A percentile compares a stretch with the other conserved stretches of the same genome.
These are phyloP conservation scores for Cetradonia linearis DNA, from an alignment of 495 filamentous ascomycete genomes.

Conservation along the genomic window DNA sequence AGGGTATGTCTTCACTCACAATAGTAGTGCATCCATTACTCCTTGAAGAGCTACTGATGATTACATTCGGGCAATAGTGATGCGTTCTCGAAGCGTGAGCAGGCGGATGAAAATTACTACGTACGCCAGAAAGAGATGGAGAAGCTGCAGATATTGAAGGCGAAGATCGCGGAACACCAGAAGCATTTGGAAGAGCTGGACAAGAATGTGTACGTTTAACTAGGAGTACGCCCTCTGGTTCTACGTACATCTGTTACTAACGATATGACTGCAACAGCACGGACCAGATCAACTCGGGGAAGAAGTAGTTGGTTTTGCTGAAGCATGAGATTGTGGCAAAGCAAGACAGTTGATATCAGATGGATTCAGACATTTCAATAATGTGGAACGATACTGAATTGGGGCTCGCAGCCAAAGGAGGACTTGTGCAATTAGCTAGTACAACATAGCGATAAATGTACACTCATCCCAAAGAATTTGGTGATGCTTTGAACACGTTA, in stretches of 20 bases:
- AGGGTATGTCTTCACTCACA: conserved; percentile 27
- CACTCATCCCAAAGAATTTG: not conserved
- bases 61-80: conserved; percentile 44
- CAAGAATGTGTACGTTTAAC: conserved; percentile 61
- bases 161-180: conserved; percentile 70
- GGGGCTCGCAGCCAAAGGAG: not conserved
- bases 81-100: conserved; percentile 82
- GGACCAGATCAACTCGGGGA: conserved; percentile 1
- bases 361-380: no score
- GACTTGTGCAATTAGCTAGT: conserved; percentile 1
- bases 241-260: not conserved
- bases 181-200: conserved; percentile 74
- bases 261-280: not conserved
- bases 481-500: not conserved
- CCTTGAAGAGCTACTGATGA: not conserved
- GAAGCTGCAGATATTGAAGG: conserved; percentile 60
- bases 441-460: conserved; percentile 1
- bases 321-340: not conserved
- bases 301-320: conserved; percentile 44
- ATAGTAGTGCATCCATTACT: not conserved
- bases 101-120: conserved; percentile 71
- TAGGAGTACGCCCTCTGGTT: not conserved
- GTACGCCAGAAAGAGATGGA: conserved; percentile 75
- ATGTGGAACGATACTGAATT: not conserved
- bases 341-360: not conserved